Evolutionary conservation across 2,329 filamentous ascomycete species (phyloP).

Genomic region (Talaromyces sp.): DNA sequence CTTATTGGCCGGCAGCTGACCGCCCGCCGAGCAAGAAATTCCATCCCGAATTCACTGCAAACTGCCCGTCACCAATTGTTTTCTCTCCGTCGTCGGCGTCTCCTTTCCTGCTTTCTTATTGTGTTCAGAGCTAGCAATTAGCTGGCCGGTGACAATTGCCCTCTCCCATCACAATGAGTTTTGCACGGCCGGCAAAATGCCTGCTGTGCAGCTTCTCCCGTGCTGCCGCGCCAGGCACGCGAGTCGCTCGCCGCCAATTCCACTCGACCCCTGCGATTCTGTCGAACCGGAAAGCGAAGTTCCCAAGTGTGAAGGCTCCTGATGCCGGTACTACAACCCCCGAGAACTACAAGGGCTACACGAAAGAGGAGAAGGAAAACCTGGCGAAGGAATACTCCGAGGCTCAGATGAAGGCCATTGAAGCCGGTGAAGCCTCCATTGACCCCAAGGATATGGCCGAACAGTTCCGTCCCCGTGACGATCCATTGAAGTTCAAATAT

Average conservation of each 20-base stretch:
- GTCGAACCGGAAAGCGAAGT: conserved; percentile 42
- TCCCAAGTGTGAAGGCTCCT: conserved; percentile 42
- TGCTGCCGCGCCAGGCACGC: conserved; percentile 40
- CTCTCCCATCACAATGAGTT: conserved; percentile 47
- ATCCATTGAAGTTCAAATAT: conserved; percentile 73
- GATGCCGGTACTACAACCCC: conserved; percentile 29
- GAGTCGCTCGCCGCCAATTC: conserved; percentile 52
- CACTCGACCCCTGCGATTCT: conserved; percentile 47
- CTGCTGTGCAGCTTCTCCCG: conserved; percentile 54
- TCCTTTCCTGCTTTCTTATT: conserved; percentile 10
- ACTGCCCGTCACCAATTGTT: conserved; percentile 15
- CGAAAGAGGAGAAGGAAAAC: conserved; percentile 63
- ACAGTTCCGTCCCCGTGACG: conserved; percentile 71
- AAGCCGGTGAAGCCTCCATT: conserved; percentile 78
- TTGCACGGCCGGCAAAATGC: conserved; percentile 53
- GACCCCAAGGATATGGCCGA: conserved; percentile 71
- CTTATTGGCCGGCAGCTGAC: conserved; percentile 26
- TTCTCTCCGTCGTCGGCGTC: conserved; percentile 19
- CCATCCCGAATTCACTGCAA: conserved; percentile 22
- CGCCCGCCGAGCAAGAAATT: conserved; percentile 32
- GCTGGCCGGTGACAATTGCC: conserved; percentile 33
- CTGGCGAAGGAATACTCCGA: conserved; percentile 73
- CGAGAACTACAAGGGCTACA: conserved; percentile 60
- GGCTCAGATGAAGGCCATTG: conserved; percentile 78
- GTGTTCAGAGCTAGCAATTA: conserved; percentile 25